A percentile compares a stretch with the other conserved stretches of the same genome.
These are phyloP conservation scores for Cystobasidium tubakii DNA, from an alignment of 768 basidiomycete species.

Conservation along the genomic window DNA sequence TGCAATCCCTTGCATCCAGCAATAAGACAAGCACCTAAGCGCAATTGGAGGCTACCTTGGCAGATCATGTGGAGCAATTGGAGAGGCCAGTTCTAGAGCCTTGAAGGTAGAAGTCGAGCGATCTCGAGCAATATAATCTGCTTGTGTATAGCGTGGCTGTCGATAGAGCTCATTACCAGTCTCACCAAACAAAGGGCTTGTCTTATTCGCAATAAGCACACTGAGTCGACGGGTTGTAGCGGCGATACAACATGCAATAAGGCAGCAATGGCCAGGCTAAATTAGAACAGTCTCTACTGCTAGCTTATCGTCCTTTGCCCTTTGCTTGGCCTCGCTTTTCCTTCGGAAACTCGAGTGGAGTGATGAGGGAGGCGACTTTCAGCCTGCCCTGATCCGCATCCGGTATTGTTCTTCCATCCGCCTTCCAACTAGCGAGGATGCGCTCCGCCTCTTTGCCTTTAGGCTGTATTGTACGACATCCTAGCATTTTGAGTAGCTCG, in stretches of 20 bases:
- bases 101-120: background rate
- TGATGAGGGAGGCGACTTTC: constrained; percentile 67
- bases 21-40: background rate
- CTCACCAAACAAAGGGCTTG: too few species aligned
- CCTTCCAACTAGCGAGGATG: constrained; percentile 17
- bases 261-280: background rate
- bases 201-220: too few species aligned
- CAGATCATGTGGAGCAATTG: constrained; percentile 22
- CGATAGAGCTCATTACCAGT: too few species aligned
- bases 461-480: constrained; percentile 9
- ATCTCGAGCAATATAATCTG: background rate
- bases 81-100: constrained; percentile 13
- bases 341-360: constrained; percentile 78
- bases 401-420: background rate
- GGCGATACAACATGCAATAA: background rate
- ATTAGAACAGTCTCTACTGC: too few species aligned
- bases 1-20: constrained; percentile 28
- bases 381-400: constrained; percentile 48
- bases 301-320: background rate
- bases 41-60: constrained; percentile 29
- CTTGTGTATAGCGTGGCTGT: too few species aligned
- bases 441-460: constrained; percentile 22
- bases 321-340: constrained; percentile 47
- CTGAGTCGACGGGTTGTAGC: too few species aligned
- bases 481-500: constrained; percentile 25